Evolutionary conservation across 148 eudicot species (phyloP).

Genomic region (Spergularia bocconei): DNA sequence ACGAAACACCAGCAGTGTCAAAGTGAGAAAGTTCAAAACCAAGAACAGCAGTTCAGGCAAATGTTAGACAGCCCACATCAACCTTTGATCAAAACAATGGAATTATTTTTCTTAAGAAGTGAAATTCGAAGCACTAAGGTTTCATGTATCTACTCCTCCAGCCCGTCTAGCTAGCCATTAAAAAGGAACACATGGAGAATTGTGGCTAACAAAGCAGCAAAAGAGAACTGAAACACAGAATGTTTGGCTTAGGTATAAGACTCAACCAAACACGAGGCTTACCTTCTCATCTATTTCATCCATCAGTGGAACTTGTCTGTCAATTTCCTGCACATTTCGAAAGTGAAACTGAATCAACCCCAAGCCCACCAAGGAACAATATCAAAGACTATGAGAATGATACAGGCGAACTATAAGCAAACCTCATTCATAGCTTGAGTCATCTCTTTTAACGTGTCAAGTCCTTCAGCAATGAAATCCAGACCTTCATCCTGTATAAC

Average conservation of each 20-base stretch:
- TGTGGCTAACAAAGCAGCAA: neutral
- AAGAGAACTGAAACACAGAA: neutral
- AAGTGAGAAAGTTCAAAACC: neutral
- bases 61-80: no score
- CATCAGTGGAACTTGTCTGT: conserved; percentile 54
- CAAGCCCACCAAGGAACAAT: neutral
- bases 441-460: conserved; percentile 62
- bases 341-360: neutral
- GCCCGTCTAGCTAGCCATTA: no score
- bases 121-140: no score
- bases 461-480: conserved; percentile 58
- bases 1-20: neutral
- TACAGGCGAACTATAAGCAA: neutral
- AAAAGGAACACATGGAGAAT: no score
- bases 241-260: neutral
- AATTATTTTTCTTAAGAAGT: no score
- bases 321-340: conserved; percentile 47
- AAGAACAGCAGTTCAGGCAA: neutral
- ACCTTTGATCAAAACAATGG: no score
- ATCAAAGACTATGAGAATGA: neutral
- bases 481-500: conserved; percentile 58
- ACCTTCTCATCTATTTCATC: conserved; percentile 68
- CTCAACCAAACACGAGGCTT: neutral
- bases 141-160: no score
- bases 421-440: conserved; percentile 64